Conservation (phyloP, 805 yeast species). For the Hanseniaspora vineae region DNA sequence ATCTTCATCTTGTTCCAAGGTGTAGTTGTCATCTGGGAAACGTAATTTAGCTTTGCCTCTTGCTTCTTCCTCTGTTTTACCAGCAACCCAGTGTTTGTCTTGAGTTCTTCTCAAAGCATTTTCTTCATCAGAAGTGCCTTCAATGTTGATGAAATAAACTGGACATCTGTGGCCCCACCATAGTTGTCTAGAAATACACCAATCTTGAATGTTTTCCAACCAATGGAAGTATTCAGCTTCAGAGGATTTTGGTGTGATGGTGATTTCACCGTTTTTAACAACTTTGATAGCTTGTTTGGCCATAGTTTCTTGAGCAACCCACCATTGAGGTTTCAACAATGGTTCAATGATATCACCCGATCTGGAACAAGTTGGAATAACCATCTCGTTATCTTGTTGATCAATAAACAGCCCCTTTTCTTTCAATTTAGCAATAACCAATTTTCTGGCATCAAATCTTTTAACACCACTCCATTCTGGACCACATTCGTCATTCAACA, state of each 20-base stretch:
- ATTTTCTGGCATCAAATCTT: slow-evolving; percentile 86
- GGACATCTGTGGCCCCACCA: slow-evolving; percentile 99
- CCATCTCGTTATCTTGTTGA: slow-evolving; percentile 91
- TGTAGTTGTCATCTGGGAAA: slow-evolving; percentile 58
- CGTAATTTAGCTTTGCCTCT: slow-evolving; percentile 60
- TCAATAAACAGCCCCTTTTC: slow-evolving; percentile 63
- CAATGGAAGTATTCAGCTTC: slow-evolving; percentile 91
- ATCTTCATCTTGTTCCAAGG: slow-evolving; percentile 91
- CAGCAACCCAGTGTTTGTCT: slow-evolving; percentile 82
- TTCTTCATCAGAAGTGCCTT: slow-evolving; percentile 44
- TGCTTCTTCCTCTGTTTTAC: slow-evolving; percentile 75
- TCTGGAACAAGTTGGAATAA: slow-evolving; percentile 86
- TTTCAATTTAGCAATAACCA: slow-evolving; percentile 71
- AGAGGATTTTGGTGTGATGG: slow-evolving; percentile 76
- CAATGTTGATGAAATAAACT: slow-evolving; percentile 74
- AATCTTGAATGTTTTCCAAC: slow-evolving; percentile 93
- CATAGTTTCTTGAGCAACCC: slow-evolving; percentile 87
- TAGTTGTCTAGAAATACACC: slow-evolving; percentile 93
- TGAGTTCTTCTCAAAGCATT: slow-evolving; percentile 37
- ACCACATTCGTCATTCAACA: slow-evolving; percentile 84
- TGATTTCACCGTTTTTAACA: slow-evolving; percentile 68
- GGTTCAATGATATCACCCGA: slow-evolving; percentile 98
- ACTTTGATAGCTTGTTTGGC: slow-evolving; percentile 80
- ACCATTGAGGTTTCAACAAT: slow-evolving; percentile 96
- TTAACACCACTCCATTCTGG: slow-evolving; percentile 73